These are phyloP conservation scores for Phytopythium sindhum DNA, from an alignment of 352 stramenopile species.

Conservation along the genomic window DNA sequence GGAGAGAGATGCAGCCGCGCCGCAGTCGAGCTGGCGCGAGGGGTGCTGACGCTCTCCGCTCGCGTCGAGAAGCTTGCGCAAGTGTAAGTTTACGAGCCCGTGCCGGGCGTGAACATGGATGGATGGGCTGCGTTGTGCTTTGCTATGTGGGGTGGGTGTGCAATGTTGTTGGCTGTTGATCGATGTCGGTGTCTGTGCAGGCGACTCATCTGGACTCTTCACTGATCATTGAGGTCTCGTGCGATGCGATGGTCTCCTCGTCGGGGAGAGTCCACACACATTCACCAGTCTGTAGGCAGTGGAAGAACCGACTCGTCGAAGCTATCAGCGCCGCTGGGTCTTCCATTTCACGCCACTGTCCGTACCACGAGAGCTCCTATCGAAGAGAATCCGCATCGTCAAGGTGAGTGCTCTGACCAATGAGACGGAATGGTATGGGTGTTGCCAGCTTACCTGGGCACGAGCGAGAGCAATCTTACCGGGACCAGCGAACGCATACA, in stretches of 20 bases:
- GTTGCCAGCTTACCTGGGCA: constrained; percentile 23
- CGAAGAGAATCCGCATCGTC: not conserved
- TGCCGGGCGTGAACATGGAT: not conserved
- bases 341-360: constrained; percentile 44
- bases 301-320: constrained; percentile 40
- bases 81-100: constrained; percentile 11
- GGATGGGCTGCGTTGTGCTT: not conserved
- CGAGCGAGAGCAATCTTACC: constrained; percentile 41
- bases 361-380: constrained; percentile 18
- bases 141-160: not conserved
- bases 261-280: constrained; percentile 34
- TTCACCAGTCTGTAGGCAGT: constrained; percentile 28
- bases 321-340: constrained; percentile 22
- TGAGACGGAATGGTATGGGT: too few species aligned
- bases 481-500: constrained; percentile 49
- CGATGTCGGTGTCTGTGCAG: not conserved
- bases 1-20: constrained; percentile 29
- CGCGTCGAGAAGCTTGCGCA: constrained; percentile 34
- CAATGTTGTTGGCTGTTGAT: not conserved
- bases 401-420: not conserved
- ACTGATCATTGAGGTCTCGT: not conserved
- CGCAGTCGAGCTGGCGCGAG: constrained; percentile 35
- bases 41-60: constrained; percentile 33
- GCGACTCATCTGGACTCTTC: not conserved
- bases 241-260: not conserved